phyloP scores from a whole-genome alignment of 148 eudicot species.

The Amaranthus palmeri region DNA sequence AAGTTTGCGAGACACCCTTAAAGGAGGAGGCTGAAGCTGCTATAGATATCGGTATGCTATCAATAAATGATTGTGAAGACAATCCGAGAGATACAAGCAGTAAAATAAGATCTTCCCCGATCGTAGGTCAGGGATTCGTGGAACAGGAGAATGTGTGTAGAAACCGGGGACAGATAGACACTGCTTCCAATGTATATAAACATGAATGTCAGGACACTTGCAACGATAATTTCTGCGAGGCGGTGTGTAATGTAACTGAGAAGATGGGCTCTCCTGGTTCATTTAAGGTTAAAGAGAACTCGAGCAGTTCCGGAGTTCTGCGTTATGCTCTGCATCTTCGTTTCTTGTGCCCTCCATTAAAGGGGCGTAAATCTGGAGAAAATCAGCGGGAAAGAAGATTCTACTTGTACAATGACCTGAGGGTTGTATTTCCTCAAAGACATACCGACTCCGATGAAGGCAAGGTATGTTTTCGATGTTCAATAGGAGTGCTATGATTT shows the following conservation, averaged over 20 bases:
- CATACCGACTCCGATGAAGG: constrained; percentile 87
- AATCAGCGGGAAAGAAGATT: constrained; percentile 43
- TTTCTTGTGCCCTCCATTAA: constrained; percentile 58
- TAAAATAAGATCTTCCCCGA: constrained; percentile 2
- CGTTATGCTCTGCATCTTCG: constrained; percentile 94
- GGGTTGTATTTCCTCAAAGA: constrained; percentile 82
- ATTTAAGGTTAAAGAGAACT: constrained; percentile 35
- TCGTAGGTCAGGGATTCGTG: constrained; percentile 6
- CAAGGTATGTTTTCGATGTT: constrained; percentile 44
- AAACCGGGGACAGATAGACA: neutral
- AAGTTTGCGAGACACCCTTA: constrained; percentile 15
- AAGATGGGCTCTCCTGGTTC: constrained; percentile 28
- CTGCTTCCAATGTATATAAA: constrained; percentile 13
- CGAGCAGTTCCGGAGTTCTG: constrained; percentile 40
- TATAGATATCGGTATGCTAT: constrained; percentile 11
- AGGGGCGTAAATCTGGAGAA: constrained; percentile 27
- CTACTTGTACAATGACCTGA: constrained; percentile 60
- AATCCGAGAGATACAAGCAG: constrained; percentile 7
- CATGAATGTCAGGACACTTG: constrained; percentile 19
- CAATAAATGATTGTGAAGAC: constrained; percentile 4
- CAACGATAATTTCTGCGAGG: constrained; percentile 17
- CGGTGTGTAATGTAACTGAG: constrained; percentile 14
- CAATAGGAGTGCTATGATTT: neutral
- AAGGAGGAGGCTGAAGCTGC: constrained; percentile 11
- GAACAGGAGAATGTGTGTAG: neutral